Evolutionary conservation across 1,139 yeast species (phyloP).

Genomic region (Yamadazyma mexicana): DNA sequence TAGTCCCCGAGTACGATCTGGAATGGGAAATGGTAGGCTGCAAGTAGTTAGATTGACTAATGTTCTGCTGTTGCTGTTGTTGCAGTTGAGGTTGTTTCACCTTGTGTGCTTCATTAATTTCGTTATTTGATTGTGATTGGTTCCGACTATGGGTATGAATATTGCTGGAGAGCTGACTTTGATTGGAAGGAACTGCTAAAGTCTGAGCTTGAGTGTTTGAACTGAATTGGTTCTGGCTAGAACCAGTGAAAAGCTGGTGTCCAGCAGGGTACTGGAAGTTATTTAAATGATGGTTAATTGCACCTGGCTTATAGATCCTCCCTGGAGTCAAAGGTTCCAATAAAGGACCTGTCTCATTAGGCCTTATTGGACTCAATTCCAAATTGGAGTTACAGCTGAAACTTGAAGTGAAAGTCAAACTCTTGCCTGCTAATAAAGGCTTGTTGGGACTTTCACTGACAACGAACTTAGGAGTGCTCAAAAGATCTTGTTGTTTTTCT

Average conservation of each 20-base stretch:
- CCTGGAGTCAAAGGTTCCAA: slow-evolving; percentile 59
- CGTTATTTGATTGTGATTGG: not conserved
- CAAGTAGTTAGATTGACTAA: slow-evolving; percentile 2
- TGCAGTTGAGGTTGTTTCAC: not conserved
- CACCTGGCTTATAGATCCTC: slow-evolving; percentile 20
- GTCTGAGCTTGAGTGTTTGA: not conserved
- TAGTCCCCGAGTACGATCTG: slow-evolving; percentile 6
- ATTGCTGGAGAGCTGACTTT: not conserved
- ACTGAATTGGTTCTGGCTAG: too few relatives aligned
- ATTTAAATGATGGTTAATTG: slow-evolving; percentile 15
- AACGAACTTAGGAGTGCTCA: slow-evolving; percentile 27
- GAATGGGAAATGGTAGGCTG: slow-evolving; percentile 7
- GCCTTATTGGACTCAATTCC: slow-evolving; percentile 60
- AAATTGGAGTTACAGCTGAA: slow-evolving; percentile 65
- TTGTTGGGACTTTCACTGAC: slow-evolving; percentile 39
- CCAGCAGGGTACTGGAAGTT: slow-evolving; percentile 8
- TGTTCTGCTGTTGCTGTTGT: not conserved
- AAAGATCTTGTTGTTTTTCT: slow-evolving; percentile 9
- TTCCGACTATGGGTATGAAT: not conserved
- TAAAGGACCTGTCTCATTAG: slow-evolving; percentile 61
- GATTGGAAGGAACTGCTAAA: slow-evolving; percentile 1
- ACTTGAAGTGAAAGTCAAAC: slow-evolving; percentile 53
- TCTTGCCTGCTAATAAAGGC: slow-evolving; percentile 45
- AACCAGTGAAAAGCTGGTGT: not conserved
- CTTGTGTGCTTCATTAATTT: not conserved